Base-by-base conservation (phyloP, 345 rosid genomes). In the Eucalyptus guilfoylei region DNA sequence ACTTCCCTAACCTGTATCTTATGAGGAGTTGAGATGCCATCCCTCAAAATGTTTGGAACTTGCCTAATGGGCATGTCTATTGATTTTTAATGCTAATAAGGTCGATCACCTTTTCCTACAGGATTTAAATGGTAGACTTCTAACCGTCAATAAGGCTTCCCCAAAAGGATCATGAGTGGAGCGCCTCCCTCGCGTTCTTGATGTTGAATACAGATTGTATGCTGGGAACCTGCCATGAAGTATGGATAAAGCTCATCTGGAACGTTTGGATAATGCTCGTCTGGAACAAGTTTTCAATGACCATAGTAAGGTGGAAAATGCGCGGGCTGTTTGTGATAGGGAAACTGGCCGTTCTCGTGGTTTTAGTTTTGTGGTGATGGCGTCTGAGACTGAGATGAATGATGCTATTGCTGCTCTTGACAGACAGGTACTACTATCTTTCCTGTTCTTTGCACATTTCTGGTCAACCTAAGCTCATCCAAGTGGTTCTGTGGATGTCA, bases 391-490 rank as follows among this genome's bases (percentile, higher is more conserved):
- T 32, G 98, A 96, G 94, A 91, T 96, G 93, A 95, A 96, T 30
- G 97, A 95, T n/a, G 99, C 99, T 88, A 91, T 97, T 45, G 95
- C 98, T 89, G 97, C 99, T 37, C 98, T 97, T 83, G 98, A 97
- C 90, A 98, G 99, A 92, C 94, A 96, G 96, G 99, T 97, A 93
- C 52, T 89, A 44, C 88, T 48, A 44, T 69, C 48, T 80, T 26
- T 37, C 69, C 14, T 88, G 64, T 40, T 80, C 80, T 60, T 58
- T 47, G 37, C 49, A 42, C 45, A 21, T 72, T 72, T 72, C 45
- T n/a, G 21, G 54, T 45, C 13, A 47, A n/a, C 34, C 21, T 5
- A 21, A 72, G 83, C 45, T 72, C 83, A 37, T 37, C 45, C 45
- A 72, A 37, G 83, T 19, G 83, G 45, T 72, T 72, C 42, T 72